These are phyloP conservation scores for Herpetomonas samuelpessoai DNA, from an alignment of 208 protist species.

Conservation along the genomic window DNA sequence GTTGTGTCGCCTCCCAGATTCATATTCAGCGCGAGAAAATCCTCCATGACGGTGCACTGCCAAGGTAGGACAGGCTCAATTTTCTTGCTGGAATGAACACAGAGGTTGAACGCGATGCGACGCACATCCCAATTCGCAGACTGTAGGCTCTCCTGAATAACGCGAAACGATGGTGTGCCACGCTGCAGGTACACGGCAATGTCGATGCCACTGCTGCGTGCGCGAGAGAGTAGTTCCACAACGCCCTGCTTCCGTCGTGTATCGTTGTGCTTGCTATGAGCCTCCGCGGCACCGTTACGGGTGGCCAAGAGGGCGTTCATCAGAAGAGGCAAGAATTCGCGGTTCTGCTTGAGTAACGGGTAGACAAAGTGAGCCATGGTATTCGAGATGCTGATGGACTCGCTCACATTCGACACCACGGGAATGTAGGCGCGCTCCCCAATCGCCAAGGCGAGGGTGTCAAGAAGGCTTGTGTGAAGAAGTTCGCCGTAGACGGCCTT, in stretches of 20 bases:
- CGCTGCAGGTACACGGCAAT: slow-evolving; percentile 44
- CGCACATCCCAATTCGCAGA: slow-evolving; percentile 62
- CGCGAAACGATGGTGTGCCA: slow-evolving; percentile 22
- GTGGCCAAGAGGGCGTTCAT: slow-evolving; percentile 19
- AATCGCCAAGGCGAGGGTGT: slow-evolving; percentile 54
- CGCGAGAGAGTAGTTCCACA: slow-evolving; percentile 72
- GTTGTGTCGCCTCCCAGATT: slow-evolving; percentile 79
- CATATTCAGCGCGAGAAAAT: slow-evolving; percentile 75
- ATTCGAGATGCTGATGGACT: slow-evolving; percentile 54
- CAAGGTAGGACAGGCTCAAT: slow-evolving; percentile 46
- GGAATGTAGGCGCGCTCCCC: slow-evolving; percentile 35
- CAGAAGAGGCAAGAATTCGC: slow-evolving; percentile 16
- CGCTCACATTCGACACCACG: slow-evolving; percentile 44
- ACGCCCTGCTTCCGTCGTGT: slow-evolving; percentile 58
- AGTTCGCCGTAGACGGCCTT: slow-evolving; percentile 6
- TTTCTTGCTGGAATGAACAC: slow-evolving; percentile 57
- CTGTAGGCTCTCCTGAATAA: slow-evolving; percentile 45
- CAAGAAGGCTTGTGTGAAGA: slow-evolving; percentile 40
- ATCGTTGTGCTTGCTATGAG: not conserved
- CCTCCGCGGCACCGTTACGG: slow-evolving; percentile 7
- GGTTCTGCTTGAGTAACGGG: slow-evolving; percentile 59
- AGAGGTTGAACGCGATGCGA: slow-evolving; percentile 55
- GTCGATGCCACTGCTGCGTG: slow-evolving; percentile 56
- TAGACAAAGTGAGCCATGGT: slow-evolving; percentile 76
- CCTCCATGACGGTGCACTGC: slow-evolving; percentile 75